Percentiles rank a stretch among this genome's conserved stretches.
Conservation (phyloP, 2,329 filamentous ascomycete species). For the Xylaria polymorpha region DNA sequence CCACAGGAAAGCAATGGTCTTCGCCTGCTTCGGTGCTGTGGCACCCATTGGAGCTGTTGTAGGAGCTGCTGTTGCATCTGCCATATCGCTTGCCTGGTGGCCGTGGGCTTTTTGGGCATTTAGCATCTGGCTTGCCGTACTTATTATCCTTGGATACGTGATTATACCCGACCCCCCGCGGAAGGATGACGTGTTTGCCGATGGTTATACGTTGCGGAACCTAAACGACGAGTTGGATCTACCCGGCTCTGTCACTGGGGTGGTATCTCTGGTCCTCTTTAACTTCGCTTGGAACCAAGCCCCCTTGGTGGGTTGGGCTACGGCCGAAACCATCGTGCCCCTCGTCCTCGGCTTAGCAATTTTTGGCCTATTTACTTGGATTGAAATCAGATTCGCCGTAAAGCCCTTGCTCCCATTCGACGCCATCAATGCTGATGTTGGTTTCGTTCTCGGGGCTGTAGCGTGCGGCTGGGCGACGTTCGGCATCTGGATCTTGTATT, state of each 20-base stretch:
- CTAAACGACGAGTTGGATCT: conserved; percentile 43
- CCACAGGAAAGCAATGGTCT: conserved; percentile 47
- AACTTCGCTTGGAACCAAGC: conserved; percentile 72
- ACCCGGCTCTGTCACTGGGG: conserved; percentile 52
- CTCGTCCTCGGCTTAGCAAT: conserved; percentile 64
- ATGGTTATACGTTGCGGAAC: conserved; percentile 36
- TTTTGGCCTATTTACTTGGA: conserved; percentile 61
- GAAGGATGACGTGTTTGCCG: conserved; percentile 34
- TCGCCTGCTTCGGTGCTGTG: conserved; percentile 47
- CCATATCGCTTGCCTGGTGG: conserved; percentile 47
- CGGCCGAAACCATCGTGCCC: conserved; percentile 62
- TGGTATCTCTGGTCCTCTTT: conserved; percentile 64
- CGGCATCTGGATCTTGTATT: conserved; percentile 58
- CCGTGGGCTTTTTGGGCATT: conserved; percentile 47
- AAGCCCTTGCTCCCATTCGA: conserved; percentile 64
- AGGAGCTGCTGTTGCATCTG: conserved; percentile 38
- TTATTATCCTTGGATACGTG: conserved; percentile 40
- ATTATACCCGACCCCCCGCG: conserved; percentile 43
- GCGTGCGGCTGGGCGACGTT: conserved; percentile 58
- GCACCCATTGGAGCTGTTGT: conserved; percentile 45
- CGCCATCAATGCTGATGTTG: conserved; percentile 58
- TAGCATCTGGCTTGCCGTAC: conserved; percentile 40
- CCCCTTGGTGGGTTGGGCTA: conserved; percentile 63
- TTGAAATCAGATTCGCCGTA: conserved; percentile 57
- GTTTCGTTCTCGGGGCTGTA: conserved; percentile 61